Conservation (phyloP, 2,329 filamentous ascomycete genomes). For the Trichoderma koningii region DNA sequence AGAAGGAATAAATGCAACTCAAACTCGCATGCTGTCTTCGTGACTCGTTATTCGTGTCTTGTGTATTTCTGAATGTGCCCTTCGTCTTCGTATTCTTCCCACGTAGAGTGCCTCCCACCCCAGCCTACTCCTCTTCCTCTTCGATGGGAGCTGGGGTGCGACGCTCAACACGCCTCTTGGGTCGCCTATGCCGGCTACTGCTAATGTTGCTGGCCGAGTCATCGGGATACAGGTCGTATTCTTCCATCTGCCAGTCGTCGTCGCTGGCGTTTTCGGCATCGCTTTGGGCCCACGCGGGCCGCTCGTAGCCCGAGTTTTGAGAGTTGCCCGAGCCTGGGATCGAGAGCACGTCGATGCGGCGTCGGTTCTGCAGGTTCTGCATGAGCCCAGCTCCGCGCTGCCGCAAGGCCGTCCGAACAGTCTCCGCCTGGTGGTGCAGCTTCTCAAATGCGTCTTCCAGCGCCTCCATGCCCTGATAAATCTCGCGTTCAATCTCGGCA, state of each 20-base stretch:
- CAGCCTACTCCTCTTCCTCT: constrained; percentile 67
- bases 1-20: background rate
- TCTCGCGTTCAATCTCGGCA: constrained; percentile 89
- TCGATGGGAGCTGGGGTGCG: constrained; percentile 73
- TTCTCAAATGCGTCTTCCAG: constrained; percentile 93
- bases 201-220: constrained; percentile 81
- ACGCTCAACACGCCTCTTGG: constrained; percentile 67
- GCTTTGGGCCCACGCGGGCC: constrained; percentile 43
- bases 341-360: constrained; percentile 57
- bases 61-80: background rate
- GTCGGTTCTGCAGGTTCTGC: constrained; percentile 62
- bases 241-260: constrained; percentile 59
- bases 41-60: constrained; percentile 7
- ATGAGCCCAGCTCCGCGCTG: constrained; percentile 79
- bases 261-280: constrained; percentile 55
- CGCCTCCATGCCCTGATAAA: constrained; percentile 90
- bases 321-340: constrained; percentile 51
- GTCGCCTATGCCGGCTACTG: constrained; percentile 66
- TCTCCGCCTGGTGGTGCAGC: constrained; percentile 82
- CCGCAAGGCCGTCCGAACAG: constrained; percentile 74
- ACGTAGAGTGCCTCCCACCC: background rate
- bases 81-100: background rate
- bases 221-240: constrained; percentile 69
- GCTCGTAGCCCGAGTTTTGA: constrained; percentile 48
- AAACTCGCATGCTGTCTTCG: constrained; percentile 16